phyloP scores from a whole-genome alignment of 306 rosid species.

The Calophaca sinica region DNA sequence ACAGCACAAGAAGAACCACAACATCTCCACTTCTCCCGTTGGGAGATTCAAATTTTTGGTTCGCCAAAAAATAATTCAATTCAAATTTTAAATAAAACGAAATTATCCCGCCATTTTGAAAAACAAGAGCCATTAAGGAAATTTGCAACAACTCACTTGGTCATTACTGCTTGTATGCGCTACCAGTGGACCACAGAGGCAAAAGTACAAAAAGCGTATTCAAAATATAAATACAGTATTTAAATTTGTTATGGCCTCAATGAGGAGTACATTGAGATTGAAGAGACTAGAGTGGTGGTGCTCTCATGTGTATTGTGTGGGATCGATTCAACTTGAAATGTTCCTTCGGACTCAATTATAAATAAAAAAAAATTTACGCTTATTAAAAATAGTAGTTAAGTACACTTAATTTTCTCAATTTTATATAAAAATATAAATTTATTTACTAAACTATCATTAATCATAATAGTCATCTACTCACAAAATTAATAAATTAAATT shows the following conservation, averaged over 20 bases:
- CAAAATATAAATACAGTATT: too few relatives aligned
- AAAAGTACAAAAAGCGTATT: background rate
- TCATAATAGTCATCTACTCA: too few relatives aligned
- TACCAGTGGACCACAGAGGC: slow-evolving; percentile 22
- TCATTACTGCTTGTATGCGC: slow-evolving; percentile 5
- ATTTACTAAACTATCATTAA: too few relatives aligned
- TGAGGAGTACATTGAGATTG: background rate
- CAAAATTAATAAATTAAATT: too few relatives aligned
- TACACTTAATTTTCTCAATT: too few relatives aligned
- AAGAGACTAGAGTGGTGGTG: too few relatives aligned
- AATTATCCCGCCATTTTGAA: slow-evolving; percentile 38
- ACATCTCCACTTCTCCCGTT: background rate
- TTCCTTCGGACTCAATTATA: too few relatives aligned
- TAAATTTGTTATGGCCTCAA: background rate
- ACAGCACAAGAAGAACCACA: background rate
- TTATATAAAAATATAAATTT: too few relatives aligned
- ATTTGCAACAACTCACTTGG: background rate
- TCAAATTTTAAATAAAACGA: slow-evolving; percentile 17
- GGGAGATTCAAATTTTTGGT: slow-evolving; percentile 21
- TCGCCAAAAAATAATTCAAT: slow-evolving; percentile 5
- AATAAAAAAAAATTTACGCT: too few relatives aligned
- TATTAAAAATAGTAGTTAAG: too few relatives aligned
- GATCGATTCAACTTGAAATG: too few relatives aligned
- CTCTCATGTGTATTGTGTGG: too few relatives aligned
- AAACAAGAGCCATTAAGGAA: slow-evolving; percentile 6